Evolutionary conservation across 2,329 filamentous ascomycete genomes (phyloP), one percentile per base, ranked within the genome.

Genomic region (Nemania bipapillata): DNA sequence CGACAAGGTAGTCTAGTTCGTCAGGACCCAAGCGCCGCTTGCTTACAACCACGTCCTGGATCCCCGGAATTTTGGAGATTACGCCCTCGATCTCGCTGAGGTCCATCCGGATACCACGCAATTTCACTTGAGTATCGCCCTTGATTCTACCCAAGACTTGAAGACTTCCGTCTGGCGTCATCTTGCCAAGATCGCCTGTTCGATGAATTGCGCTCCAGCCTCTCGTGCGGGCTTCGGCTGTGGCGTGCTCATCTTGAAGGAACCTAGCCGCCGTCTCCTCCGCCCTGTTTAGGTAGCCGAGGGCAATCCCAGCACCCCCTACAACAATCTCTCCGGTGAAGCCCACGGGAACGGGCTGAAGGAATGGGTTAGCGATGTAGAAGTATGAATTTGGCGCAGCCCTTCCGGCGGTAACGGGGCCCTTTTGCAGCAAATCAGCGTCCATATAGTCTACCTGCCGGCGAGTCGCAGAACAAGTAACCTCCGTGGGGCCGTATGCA

Each of bases 51-150:
- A n/a, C n/a, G n/a, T n/a, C n/a, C n/a, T n/a, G n/a, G n/a, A n/a
- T n/a, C n/a, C n/a, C n/a, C n/a, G n/a, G n/a, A n/a, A n/a, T n/a
- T n/a, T n/a, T n/a, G n/a, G n/a, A n/a, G n/a, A n/a, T n/a, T n/a
- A n/a, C n/a, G n/a, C n/a, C n/a, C n/a, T 63, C 60, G 6, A 63
- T 49, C 3, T 63, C 60, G 3, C 28, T 26, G 6, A 63, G 40
- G 28, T 63, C 60, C 2, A 63, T 28, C 8, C 60, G 20, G 1
- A 63, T 17, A 3, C 50, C 50, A 8, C 37, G 22, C 6, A 63
- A 35, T 28, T 63, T 63, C 37, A 63, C 40, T 5, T 55, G 26
- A 3, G 60, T 63, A 20, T 37, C 40, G 20, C 42, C 52, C 22
- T 1, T 26, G 11, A 49, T 37, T 6, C 60, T 24, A 37, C 60